Base-by-base conservation (phyloP, 2,329 filamentous ascomycete species). In the Blastomyces silverae region DNA sequence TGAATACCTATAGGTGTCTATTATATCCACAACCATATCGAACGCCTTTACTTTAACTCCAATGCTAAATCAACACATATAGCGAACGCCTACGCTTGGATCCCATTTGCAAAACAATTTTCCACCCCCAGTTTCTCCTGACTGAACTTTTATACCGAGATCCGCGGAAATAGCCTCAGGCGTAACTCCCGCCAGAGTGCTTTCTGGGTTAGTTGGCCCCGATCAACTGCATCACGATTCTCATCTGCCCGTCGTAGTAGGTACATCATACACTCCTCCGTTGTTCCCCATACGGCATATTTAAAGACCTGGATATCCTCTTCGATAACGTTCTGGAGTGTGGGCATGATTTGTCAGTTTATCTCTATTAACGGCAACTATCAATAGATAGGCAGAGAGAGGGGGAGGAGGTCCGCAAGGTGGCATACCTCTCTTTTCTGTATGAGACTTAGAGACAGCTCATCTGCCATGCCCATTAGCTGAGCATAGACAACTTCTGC, bases 381-480 rank as follows among this genome's bases (percentile, higher is more conserved):
- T 48, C 10, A 37, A 62, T n/a, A 17, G 42, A 1, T 2, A 11
- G 48, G 31, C 4, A 8, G 22, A 2, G 3, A 11, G 17, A 25
- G 3, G n/a, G n/a, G 15, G 17, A 28, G 68, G 65, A 8, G 15
- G 5, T 34, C 34, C 34, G 34, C 34, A 7, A 37, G 28, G 34
- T 5, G 3, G 61, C 53, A 46, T 65, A 65, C 63, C 67, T 62
- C 62, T 66, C 46, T 60, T 48, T 63, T 77, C 65, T 83, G 77
- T 20, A 86, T 77, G 0, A 87, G 74, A 48, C 81, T 79, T 69
- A 83, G 83, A 65, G 88, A 91, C 62, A 97, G 87, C 74, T 97
- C 92, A 70, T 97, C 93, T 1, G 93, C 93, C 93, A 97, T 97
- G 52, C 93, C 92, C 79, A 93, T 89, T 0, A 97, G 84, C 78